Base-by-base conservation (phyloP, 2,329 filamentous ascomycete genomes). In the Hypoxylon sp. region DNA sequence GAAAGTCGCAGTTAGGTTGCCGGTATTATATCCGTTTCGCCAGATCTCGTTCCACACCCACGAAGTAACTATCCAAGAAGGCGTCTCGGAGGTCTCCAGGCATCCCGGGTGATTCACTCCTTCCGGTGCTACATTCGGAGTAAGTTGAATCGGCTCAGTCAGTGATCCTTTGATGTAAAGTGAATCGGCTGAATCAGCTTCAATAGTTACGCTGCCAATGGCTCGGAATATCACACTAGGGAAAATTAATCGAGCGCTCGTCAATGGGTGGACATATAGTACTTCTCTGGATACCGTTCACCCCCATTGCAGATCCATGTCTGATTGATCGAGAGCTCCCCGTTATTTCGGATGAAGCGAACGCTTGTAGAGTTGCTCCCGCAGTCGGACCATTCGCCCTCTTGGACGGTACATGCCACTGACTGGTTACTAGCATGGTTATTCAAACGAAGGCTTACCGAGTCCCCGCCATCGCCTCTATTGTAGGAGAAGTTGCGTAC, bases 381-480 rank as follows among this genome's bases (percentile, higher is more conserved):
- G 17, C 70, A 72, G 22, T 24, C 51, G 5, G 44, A 54, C 67
- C 64, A 71, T 10, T 63, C 65, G 8, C 58, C 53, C 17, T 39
- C 63, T 29, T 58, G 44, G 24, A 52, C 17, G 11, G 46, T 39
- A 9, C 70, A 72, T 14, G 44, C 29, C 1, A 63, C 60, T 1
- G 68, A 55, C 48, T 67, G 57, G 26, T 72, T 72, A 14, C 31
- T 69, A 2, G 55, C 70, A 33, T 69, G 70, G n/a, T 72, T 72
- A 10, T 54, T 65, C 29, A 72, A 47, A 3, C 31, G 61, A 29
- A 72, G 67, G 57, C 48, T 66, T n/a, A 63, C 59, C 1, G 19
- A 50, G 5, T 22, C 29, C 22, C 24, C 64, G 5, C 53, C 59
- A 10, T 61, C 54, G 10, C 11, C 26, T 10, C 17, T 22, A 1